A percentile compares a stretch with the other conserved stretches of the same genome.
phyloP scores from a whole-genome alignment of 257 asterid species.

The Scutellaria minor region DNA sequence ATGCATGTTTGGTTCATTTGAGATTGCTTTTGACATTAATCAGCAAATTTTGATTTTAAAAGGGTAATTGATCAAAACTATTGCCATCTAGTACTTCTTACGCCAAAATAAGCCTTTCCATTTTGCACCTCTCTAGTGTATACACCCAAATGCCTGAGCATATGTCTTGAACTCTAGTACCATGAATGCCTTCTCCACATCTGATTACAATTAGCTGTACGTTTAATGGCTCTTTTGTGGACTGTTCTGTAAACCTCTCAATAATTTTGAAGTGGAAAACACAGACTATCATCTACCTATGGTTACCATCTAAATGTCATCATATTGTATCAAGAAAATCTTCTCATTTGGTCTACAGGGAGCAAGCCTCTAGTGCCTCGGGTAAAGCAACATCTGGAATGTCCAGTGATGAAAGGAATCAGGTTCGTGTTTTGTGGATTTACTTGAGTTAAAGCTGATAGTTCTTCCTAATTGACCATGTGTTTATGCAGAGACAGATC shows the following conservation, averaged over 20 bases:
- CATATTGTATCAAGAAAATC: constrained; percentile 10
- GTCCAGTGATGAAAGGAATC: constrained; percentile 90
- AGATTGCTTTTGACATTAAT: too few relatives aligned
- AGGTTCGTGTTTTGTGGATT: constrained; percentile 50
- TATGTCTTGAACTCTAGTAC: too few relatives aligned
- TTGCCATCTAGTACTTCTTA: too few relatives aligned
- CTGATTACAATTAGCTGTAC: too few relatives aligned
- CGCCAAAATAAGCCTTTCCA: too few relatives aligned
- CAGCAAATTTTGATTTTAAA: too few relatives aligned
- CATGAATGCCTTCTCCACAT: too few relatives aligned
- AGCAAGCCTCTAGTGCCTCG: constrained; percentile 88
- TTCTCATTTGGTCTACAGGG: constrained; percentile 56
- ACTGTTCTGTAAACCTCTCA: neutral
- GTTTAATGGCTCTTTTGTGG: too few relatives aligned
- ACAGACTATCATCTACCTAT: neutral
- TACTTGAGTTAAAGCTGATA: constrained; percentile 6
- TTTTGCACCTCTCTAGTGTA: too few relatives aligned
- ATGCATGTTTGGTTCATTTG: too few relatives aligned
- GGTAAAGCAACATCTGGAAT: constrained; percentile 91
- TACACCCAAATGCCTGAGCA: too few relatives aligned
- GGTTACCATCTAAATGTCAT: neutral
- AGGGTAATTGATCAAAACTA: too few relatives aligned
- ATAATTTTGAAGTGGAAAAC: neutral
- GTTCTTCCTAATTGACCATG: constrained; percentile 1
- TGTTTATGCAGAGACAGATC: constrained; percentile 60